A percentile compares a stretch with the other conserved stretches of the same genome.
These are phyloP conservation scores for Dryadomyces quercus-mongolicae DNA, from an alignment of 2,329 filamentous ascomycete genomes.

Conservation along the genomic window DNA sequence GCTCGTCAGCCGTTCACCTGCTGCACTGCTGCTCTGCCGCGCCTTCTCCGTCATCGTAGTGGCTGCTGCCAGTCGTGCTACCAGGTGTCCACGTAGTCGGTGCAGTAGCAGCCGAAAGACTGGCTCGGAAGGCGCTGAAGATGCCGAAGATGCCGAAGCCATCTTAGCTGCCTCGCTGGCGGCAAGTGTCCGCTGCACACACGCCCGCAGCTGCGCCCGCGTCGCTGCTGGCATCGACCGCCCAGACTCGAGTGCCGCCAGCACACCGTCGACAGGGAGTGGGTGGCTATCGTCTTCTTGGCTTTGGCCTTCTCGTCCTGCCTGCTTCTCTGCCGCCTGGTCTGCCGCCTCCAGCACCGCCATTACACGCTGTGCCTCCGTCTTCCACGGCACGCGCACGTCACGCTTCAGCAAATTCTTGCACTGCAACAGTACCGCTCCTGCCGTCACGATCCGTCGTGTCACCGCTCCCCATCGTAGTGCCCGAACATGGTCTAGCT, in stretches of 20 bases:
- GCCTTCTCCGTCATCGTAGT: conserved; percentile 56
- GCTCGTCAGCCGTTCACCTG: conserved; percentile 55
- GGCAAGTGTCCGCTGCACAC: conserved; percentile 43
- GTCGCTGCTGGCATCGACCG: conserved; percentile 54
- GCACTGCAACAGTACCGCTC: conserved; percentile 63
- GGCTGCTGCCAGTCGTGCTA: conserved; percentile 49
- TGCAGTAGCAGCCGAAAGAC: conserved; percentile 56
- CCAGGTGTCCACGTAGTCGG: conserved; percentile 53
- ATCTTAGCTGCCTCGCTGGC: conserved; percentile 32
- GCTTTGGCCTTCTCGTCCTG: not conserved
- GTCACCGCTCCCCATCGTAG: conserved; percentile 42
- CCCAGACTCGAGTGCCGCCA: conserved; percentile 50
- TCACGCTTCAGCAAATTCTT: conserved; percentile 78
- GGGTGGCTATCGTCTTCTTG: not conserved
- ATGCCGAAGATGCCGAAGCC: conserved; percentile 11
- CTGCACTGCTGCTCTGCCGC: conserved; percentile 54
- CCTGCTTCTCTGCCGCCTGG: conserved; percentile 15
- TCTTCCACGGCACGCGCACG: conserved; percentile 65
- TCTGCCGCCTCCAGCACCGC: conserved; percentile 47
- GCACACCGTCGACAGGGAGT: conserved; percentile 30
- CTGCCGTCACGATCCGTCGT: conserved; percentile 57
- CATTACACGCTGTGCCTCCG: conserved; percentile 59
- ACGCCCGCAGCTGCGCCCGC: conserved; percentile 43
- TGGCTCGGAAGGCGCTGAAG: conserved; percentile 27
- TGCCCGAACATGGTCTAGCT: conserved; percentile 55